phyloP scores from a whole-genome alignment of 208 protist species.

The Naegleria fowleri region DNA sequence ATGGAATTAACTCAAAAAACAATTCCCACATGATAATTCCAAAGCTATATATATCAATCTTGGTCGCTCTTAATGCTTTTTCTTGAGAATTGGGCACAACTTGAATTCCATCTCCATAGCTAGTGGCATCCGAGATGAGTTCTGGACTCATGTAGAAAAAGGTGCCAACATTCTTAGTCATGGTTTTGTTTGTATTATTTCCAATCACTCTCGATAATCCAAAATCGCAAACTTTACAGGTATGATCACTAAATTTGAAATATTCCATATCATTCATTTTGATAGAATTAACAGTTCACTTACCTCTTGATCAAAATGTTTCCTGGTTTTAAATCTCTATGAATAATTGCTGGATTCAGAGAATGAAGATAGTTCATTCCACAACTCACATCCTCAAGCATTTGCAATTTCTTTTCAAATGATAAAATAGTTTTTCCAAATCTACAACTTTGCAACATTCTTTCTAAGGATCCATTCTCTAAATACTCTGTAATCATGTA shows the following conservation, averaged over 20 bases:
- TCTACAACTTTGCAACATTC: neutral
- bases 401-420: neutral
- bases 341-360: neutral
- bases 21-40: neutral
- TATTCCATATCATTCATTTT: no score
- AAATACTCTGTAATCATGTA: neutral
- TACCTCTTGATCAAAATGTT: neutral
- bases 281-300: no score
- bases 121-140: neutral
- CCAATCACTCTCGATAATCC: neutral
- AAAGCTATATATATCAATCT: neutral
- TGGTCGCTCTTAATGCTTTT: neutral
- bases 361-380: slow-evolving; percentile 1
- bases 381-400: neutral
- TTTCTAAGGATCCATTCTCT: neutral
- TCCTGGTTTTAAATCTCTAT: slow-evolving; percentile 17
- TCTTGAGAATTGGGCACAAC: neutral
- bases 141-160: neutral
- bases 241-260: no score
- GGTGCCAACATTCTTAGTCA: neutral
- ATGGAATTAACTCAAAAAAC: neutral
- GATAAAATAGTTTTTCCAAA: neutral
- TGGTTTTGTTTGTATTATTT: neutral
- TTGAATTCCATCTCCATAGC: no score
- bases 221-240: neutral